These are phyloP conservation scores for Sporothrix humicola DNA, from an alignment of 2,329 filamentous ascomycete genomes.

Conservation along the genomic window DNA sequence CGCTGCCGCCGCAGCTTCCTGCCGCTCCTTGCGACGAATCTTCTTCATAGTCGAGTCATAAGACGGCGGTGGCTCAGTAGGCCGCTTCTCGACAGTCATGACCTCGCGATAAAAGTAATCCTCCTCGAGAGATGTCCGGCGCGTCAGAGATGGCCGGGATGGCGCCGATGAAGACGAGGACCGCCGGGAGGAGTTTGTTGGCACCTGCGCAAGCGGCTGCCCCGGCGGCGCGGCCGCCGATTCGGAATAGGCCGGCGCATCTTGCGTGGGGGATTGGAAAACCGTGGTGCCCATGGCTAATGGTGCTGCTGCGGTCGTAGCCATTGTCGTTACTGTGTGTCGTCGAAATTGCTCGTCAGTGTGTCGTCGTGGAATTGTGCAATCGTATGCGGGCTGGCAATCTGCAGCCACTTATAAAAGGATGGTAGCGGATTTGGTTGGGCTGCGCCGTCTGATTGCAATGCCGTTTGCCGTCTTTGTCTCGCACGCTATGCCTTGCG, in stretches of 20 bases:
- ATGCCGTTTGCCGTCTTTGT: conserved; percentile 29
- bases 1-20: conserved; percentile 29
- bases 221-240: neutral
- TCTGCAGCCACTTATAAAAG: conserved; percentile 10
- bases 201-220: conserved; percentile 3
- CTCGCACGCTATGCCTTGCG: conserved; percentile 26
- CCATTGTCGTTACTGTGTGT: conserved; percentile 7
- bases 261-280: neutral
- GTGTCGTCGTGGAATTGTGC: neutral
- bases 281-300: neutral
- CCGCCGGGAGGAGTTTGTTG: conserved; percentile 16
- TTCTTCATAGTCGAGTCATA: conserved; percentile 49
- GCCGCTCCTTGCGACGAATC: conserved; percentile 40
- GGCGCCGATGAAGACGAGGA: conserved; percentile 20
- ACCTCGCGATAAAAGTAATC: conserved; percentile 59
- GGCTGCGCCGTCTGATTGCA: neutral
- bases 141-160: conserved; percentile 46
- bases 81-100: conserved; percentile 53
- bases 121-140: conserved; percentile 60
- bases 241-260: conserved; percentile 10
- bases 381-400: neutral
- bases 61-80: conserved; percentile 55
- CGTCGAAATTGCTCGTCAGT: neutral
- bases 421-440: neutral
- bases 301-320: conserved; percentile 3